Evolutionary conservation across 148 eudicot genomes (phyloP).

Genomic region (Chenopodium formosanum): DNA sequence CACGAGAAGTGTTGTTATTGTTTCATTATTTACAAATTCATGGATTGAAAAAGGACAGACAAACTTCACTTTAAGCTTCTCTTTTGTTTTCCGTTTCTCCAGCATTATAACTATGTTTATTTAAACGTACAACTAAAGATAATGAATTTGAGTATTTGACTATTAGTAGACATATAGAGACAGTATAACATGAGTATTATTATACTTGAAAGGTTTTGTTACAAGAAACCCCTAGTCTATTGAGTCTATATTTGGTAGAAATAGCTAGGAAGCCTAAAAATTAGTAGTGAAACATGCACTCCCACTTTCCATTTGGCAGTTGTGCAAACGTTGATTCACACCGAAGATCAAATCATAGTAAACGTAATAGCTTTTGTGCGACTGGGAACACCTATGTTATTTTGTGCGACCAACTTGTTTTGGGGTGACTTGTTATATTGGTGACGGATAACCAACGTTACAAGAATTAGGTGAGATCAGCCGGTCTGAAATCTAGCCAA

Average conservation of each 20-base stretch:
- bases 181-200: neutral
- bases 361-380: neutral
- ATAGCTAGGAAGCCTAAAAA: constrained; percentile 18
- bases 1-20: constrained; percentile 18
- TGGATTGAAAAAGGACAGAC: neutral
- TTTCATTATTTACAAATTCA: constrained; percentile 5
- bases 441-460: no score
- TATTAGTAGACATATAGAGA: constrained; percentile 12
- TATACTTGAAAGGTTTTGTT: constrained; percentile 8
- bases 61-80: constrained; percentile 10
- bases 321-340: constrained; percentile 4
- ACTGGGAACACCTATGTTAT: neutral
- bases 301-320: neutral
- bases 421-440: neutral
- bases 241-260: neutral
- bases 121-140: constrained; percentile 1
- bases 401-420: neutral
- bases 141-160: constrained; percentile 9
- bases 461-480: neutral
- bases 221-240: neutral
- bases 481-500: neutral
- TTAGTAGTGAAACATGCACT: neutral
- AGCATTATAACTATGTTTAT: constrained; percentile 13
- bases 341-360: neutral
- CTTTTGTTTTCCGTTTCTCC: constrained; percentile 15